These are phyloP conservation scores for Emmonsiellopsis sp. DNA, from an alignment of 2,329 filamentous ascomycete genomes.

Conservation along the genomic window DNA sequence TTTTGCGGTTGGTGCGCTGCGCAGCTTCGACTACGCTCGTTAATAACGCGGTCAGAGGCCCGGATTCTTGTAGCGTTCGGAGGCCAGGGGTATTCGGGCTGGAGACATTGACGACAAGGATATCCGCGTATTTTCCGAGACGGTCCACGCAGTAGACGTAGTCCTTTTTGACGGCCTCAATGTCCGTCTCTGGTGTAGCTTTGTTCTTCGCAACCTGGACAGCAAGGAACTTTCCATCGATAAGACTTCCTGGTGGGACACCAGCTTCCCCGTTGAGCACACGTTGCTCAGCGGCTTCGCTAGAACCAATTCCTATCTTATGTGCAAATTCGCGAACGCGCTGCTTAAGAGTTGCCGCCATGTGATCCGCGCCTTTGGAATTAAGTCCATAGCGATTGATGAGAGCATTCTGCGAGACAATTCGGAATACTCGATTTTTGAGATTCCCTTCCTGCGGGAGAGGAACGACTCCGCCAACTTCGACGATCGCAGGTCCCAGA, in stretches of 20 bases:
- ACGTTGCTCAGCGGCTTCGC: conserved; percentile 54
- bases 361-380: conserved; percentile 76
- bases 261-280: conserved; percentile 67
- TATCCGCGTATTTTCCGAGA: conserved; percentile 80
- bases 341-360: conserved; percentile 69
- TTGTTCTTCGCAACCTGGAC: conserved; percentile 98
- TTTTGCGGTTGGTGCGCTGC: conserved; percentile 55
- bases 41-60: conserved; percentile 71
- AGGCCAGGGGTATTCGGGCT: conserved; percentile 93
- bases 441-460: conserved; percentile 82
- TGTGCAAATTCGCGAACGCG: conserved; percentile 70
- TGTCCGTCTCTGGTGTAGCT: conserved; percentile 72
- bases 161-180: conserved; percentile 65
- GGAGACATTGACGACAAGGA: conserved; percentile 96
- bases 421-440: conserved; percentile 75
- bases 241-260: conserved; percentile 75
- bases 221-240: conserved; percentile 64
- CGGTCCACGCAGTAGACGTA: conserved; percentile 85
- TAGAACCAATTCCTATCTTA: conserved; percentile 54
- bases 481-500: conserved; percentile 75
- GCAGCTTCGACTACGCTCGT: conserved; percentile 75
- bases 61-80: conserved; percentile 73
- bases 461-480: conserved; percentile 85
- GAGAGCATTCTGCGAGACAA: conserved; percentile 73
- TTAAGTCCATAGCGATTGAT: conserved; percentile 97